A percentile compares a stretch with the other conserved stretches of the same genome.
These are phyloP conservation scores for Medicago truncatula DNA, from an alignment of 306 rosid species.

Conservation along the genomic window MtrunA17r5.0-ANR NC_053042.1:32616001-32616500, in stretches of 20 bases:
- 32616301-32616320: neutral
- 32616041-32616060: conserved; percentile 4
- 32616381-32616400: neutral
- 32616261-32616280: neutral
- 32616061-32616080: conserved; percentile 5
- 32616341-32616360: neutral
- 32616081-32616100: conserved; percentile 16
- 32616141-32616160: conserved; percentile 10
- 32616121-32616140: neutral
- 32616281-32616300: neutral
- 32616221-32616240: conserved; percentile 8
- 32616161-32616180: conserved; percentile 3
- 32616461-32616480: neutral
- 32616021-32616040: neutral
- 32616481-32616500: neutral
- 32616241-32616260: conserved; percentile 9
- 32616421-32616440: conserved; percentile 6
- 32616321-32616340: conserved; percentile 6
- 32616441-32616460: neutral
- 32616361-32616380: neutral
- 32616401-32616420: neutral
- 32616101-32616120: conserved; percentile 1
- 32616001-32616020: too few species aligned
- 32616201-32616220: conserved; percentile 7
- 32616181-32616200: neutral